phyloP scores from a whole-genome alignment of 768 basidiomycete genomes.

The Crassisporium funariophilum region DNA sequence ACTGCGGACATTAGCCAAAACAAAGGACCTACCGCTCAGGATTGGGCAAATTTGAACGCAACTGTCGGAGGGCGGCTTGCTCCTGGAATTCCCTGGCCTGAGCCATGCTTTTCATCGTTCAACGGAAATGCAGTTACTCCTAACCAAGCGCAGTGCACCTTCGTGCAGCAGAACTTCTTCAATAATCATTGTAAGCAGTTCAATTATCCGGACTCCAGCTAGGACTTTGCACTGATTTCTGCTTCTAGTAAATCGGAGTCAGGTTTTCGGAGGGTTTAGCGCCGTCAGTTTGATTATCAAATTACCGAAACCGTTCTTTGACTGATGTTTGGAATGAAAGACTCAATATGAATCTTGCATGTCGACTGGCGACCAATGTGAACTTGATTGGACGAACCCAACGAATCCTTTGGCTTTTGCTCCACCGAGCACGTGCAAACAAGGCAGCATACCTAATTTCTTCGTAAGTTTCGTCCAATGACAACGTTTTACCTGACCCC shows the following conservation, averaged over 20 bases:
- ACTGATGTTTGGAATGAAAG: constrained; percentile 7
- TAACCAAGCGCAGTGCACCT: constrained; percentile 12
- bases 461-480: too few species aligned
- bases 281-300: constrained; percentile 5
- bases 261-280: constrained; percentile 19
- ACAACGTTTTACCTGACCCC: too few species aligned
- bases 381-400: constrained; percentile 43
- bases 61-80: constrained; percentile 21
- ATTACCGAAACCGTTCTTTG: neutral
- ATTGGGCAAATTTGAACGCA: constrained; percentile 15
- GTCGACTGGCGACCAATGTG: constrained; percentile 43
- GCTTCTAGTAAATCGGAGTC: constrained; percentile 18
- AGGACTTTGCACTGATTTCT: neutral
- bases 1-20: too few species aligned
- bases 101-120: constrained; percentile 20
- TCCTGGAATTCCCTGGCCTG: constrained; percentile 20
- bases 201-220: neutral
- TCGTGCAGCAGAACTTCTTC: constrained; percentile 22
- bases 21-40: too few species aligned
- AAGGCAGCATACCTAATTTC: constrained; percentile 42
- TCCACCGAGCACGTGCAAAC: constrained; percentile 33
- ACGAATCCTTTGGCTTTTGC: constrained; percentile 27
- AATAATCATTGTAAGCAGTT: constrained; percentile 18
- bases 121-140: constrained; percentile 13
- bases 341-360: constrained; percentile 63